phyloP scores from a whole-genome alignment of 768 basidiomycete genomes.

The Sutorius australiensis region DNA sequence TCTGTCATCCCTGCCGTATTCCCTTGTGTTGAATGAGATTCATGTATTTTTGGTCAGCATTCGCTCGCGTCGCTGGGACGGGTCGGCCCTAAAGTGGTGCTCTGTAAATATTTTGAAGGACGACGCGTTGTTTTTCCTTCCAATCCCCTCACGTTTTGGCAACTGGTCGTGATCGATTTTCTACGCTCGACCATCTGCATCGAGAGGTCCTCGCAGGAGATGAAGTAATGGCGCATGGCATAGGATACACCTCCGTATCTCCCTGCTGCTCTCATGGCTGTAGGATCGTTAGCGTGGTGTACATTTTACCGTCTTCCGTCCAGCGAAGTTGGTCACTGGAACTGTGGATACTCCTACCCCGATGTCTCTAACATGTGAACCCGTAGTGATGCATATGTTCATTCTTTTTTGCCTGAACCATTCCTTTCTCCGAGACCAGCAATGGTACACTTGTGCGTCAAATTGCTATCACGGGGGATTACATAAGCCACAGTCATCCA shows the following conservation, averaged over 20 bases:
- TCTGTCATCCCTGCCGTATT: not conserved
- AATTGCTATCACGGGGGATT: not conserved
- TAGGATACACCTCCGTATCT: slow-evolving; percentile 88
- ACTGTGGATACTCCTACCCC: too few species aligned
- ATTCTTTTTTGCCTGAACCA: too few species aligned
- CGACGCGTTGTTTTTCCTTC: not conserved
- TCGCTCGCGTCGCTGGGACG: too few species aligned
- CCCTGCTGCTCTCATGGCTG: slow-evolving; percentile 57
- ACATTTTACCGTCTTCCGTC: slow-evolving; percentile 43
- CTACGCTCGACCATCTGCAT: slow-evolving; percentile 40
- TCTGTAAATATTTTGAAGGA: not conserved
- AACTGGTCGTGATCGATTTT: slow-evolving; percentile 38
- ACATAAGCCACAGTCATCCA: not conserved
- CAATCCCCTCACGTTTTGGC: slow-evolving; percentile 45
- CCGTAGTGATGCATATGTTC: not conserved
- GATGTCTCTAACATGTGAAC: not conserved
- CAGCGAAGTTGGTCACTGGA: not conserved
- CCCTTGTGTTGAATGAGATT: too few species aligned
- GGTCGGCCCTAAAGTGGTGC: slow-evolving; percentile 35
- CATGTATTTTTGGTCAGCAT: too few species aligned
- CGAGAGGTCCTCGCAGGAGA: slow-evolving; percentile 81
- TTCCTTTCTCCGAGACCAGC: too few species aligned
- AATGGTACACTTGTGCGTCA: too few species aligned
- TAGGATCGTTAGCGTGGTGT: slow-evolving; percentile 85
- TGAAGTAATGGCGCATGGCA: slow-evolving; percentile 86